Evolutionary conservation across 2,329 filamentous ascomycete genomes (phyloP).

Genomic region (Colletotrichum sidae): DNA sequence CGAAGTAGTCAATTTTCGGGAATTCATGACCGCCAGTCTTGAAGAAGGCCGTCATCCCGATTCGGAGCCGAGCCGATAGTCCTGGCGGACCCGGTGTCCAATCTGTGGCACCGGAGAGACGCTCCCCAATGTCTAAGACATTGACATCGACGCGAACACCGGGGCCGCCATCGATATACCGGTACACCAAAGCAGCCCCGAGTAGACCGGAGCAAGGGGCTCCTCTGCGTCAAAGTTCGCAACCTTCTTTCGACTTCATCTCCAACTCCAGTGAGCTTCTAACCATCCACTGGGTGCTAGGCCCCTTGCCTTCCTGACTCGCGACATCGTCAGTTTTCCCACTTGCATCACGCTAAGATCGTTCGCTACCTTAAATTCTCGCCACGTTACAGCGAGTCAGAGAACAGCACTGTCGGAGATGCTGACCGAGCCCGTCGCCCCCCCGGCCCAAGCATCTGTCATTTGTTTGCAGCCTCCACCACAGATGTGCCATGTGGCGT

Average conservation of each 20-base stretch:
- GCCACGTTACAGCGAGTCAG: not conserved
- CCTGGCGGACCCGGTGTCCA: too few species aligned
- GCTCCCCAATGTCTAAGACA: too few species aligned
- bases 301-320: slow-evolving; percentile 23
- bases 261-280: not conserved
- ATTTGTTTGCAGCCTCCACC: not conserved
- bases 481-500: too few species aligned
- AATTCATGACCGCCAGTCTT: too few species aligned
- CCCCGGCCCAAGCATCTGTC: slow-evolving; percentile 5
- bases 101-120: too few species aligned
- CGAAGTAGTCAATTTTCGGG: too few species aligned
- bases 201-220: not conserved
- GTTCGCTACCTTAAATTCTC: slow-evolving; percentile 15
- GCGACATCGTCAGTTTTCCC: slow-evolving; percentile 21
- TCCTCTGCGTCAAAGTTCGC: not conserved
- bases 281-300: not conserved
- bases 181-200: not conserved
- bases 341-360: slow-evolving; percentile 5
- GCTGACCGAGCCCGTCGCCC: not conserved
- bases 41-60: too few species aligned
- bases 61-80: too few species aligned
- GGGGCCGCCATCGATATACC: not conserved
- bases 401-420: not conserved
- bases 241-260: slow-evolving; percentile 14
- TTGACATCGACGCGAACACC: too few species aligned